Base-by-base conservation (phyloP, 2,329 filamentous ascomycete species). In the Curvularia sp. region DNA sequence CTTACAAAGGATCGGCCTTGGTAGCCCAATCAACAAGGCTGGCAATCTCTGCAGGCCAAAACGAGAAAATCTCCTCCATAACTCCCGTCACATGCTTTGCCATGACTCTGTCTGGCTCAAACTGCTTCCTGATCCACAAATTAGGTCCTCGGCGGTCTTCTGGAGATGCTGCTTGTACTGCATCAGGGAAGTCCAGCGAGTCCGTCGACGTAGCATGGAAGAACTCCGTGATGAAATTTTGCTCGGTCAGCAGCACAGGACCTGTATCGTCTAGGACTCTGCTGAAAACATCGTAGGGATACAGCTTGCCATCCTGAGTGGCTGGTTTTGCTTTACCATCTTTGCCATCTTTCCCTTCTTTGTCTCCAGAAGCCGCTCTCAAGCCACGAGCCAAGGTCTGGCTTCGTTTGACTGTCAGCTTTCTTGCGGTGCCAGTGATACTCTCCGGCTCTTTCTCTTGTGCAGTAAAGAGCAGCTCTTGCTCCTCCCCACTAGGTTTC, bases 191-290 rank as follows among this genome's bases (percentile, higher is more conserved):
- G 72, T 97, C 93, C 15, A 86, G 79, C 35, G 88, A 89, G 69
- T 93, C 89, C 28, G 94, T 83, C 1, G 92, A 96, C n/a, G 90
- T 91, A 26, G 95, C 87, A 69, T 98, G 94, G 84, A 98, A 98
- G 76, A 97, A 95, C 67, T 96, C 92, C n/a, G 97, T 88, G 49
- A 97, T 83, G 73, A 98, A 99, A 74, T 97, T 98, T 75, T 99
- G 94, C 78, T 99, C 95, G 75, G 94, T 93, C 67, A 92, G 89
- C 58, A 97, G 88, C 55, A 96, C 84, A 5, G 90, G 91, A 44
- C 93, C 80, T 63, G 95, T 86, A 69, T 97, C 92, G 57, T 95
- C 90, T 61, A 97, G 79, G 12, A 92, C 87, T 38, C 88, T 88
- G 0, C 87, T 84, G 76, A 98, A 97, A 2, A 92, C 87, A 76